Conservation (phyloP, 2,329 filamentous ascomycete genomes). For the Trematosphaeria pertusa region DNA sequence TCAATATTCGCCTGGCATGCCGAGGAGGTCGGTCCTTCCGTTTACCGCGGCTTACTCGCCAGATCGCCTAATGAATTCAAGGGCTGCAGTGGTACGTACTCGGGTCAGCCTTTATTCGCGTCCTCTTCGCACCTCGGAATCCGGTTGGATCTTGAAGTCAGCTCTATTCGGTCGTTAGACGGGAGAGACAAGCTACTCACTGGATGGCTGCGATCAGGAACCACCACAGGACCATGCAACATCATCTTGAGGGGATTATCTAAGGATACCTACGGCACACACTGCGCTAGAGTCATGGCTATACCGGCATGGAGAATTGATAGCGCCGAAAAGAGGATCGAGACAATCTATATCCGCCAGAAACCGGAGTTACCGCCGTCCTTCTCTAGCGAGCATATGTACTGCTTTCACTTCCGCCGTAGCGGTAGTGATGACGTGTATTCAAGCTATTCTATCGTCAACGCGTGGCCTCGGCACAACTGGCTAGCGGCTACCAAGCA, state of each 20-base stretch:
- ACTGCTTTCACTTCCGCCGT: conserved; percentile 1
- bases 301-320: neutral
- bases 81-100: neutral
- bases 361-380: neutral
- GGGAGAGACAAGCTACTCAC: neutral
- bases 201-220: neutral
- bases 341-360: neutral
- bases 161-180: neutral
- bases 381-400: neutral
- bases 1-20: conserved; percentile 11
- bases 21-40: neutral
- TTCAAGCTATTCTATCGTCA: neutral
- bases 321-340: no score
- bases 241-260: neutral
- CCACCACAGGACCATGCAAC: neutral
- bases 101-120: neutral
- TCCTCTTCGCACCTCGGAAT: neutral
- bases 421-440: neutral
- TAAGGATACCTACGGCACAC: neutral
- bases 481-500: neutral
- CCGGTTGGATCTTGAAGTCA: neutral
- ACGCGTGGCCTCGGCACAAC: neutral
- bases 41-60: conserved; percentile 5
- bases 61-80: conserved; percentile 4
- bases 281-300: neutral